Base-by-base conservation (phyloP, 768 basidiomycete genomes). In the Lentinula boryana region DNA sequence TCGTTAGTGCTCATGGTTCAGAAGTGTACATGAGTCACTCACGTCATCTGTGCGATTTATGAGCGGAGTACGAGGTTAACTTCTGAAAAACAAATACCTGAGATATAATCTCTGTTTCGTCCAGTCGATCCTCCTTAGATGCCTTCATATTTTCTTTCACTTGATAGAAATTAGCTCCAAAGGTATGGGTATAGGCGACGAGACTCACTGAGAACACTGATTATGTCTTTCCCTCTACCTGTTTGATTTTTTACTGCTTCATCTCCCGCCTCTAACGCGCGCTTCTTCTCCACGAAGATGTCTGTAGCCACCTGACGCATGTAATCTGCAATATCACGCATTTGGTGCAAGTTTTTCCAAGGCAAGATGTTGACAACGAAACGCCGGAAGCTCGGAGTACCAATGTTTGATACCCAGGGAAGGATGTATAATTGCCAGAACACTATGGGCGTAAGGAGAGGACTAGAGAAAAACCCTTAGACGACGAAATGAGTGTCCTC, bases 121-220 rank as follows among this genome's bases (percentile, higher is more conserved):
- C 62, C 27, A 78, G 64, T 21, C 66, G 65, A 27, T 76, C 74
- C 13, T 66, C 66, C 5, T 68, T 64, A 1, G 72, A 31, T 18
- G 58, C 71, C 4, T 63, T 60, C 67, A 74, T 69, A 60, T 78
- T 79, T 6, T 70, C 73, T 59, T 63, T 69, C 63, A 76, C 76
- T 76, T 53, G n/a, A 38, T 18, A 27, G 12, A 46, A 31, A 23
- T 27, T 23, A 58, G 10, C 16, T 15, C 1, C 21, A 31, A n/a
- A 9, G 5, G 4, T 16, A 16, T 27, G 21, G n/a, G 8, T 13
- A 21, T 43, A 9, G 13, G n/a, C 1, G 16, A 5, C 44, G 38
- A 8, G 6, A 35, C 69, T 56, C 58, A 76, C 75, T 65, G 31
- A 76, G 64, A 21, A 73, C 69, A 62, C 74, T 75, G 63, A 75